Conservation (phyloP, 139 green algal species). For the Tetratostichococcus sp. region DNA sequence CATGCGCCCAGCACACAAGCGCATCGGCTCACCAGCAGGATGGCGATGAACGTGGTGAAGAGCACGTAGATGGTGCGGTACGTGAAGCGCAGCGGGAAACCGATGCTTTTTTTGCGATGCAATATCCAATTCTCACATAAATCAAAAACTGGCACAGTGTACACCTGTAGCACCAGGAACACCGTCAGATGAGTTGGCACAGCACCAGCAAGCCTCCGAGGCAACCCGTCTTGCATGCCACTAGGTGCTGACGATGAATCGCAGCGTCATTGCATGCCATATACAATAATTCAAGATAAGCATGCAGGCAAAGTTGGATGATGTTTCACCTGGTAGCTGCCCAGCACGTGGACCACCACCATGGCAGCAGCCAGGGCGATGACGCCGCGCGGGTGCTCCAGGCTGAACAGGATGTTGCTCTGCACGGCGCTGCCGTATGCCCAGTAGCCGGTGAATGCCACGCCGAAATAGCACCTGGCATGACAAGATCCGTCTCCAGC, state of each 20-base stretch:
- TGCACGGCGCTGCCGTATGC: conserved; percentile 18
- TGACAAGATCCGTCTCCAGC: too few relatives aligned
- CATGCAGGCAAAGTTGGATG: too few relatives aligned
- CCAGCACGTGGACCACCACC: conserved; percentile 20
- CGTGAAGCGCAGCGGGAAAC: not conserved
- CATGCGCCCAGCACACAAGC: not conserved
- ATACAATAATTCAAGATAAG: too few relatives aligned
- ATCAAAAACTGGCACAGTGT: conserved; percentile 29
- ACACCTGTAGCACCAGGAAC: conserved; percentile 30
- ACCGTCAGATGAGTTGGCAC: too few relatives aligned
- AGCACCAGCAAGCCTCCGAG: too few relatives aligned
- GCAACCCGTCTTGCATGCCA: too few relatives aligned
- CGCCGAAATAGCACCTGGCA: too few relatives aligned
- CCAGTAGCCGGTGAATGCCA: conserved; percentile 15
- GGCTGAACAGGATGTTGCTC: conserved; percentile 25
- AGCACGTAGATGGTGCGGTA: conserved; percentile 24
- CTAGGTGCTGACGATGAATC: too few relatives aligned
- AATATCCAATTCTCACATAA: conserved; percentile 26
- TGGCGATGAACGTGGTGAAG: conserved; percentile 25
- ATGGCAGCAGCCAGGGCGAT: conserved; percentile 21
- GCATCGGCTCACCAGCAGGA: conserved; percentile 2
- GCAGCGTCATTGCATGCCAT: too few relatives aligned
- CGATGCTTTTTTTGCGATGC: not conserved
- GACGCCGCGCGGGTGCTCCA: conserved; percentile 15
- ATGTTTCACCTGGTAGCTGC: conserved; percentile 7